Evolutionary conservation across 2,329 filamentous ascomycete species (phyloP).

Genomic region (Exophiala aquamarina): DNA sequence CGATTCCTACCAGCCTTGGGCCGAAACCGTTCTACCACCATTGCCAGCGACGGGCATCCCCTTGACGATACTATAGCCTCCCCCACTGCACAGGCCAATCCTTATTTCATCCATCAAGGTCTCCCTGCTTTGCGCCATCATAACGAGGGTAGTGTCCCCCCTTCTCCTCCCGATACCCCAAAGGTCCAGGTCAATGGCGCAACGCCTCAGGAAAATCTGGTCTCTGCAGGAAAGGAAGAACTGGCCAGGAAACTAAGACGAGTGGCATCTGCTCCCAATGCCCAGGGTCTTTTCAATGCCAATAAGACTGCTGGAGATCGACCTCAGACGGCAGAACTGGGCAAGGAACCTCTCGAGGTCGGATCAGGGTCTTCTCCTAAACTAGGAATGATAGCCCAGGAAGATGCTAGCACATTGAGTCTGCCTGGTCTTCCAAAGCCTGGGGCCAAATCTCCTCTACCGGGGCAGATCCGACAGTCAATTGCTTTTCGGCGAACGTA

Average conservation of each 20-base stretch:
- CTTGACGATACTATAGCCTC: slow-evolving; percentile 82
- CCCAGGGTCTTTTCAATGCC: slow-evolving; percentile 80
- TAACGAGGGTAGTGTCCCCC: slow-evolving; percentile 89
- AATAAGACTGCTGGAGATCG: slow-evolving; percentile 60
- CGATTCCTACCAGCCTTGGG: slow-evolving; percentile 85
- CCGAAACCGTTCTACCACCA: slow-evolving; percentile 84
- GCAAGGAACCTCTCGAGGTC: slow-evolving; percentile 73
- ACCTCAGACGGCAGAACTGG: slow-evolving; percentile 80
- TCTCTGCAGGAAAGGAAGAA: slow-evolving; percentile 85
- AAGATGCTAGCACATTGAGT: slow-evolving; percentile 41
- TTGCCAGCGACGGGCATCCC: slow-evolving; percentile 87
- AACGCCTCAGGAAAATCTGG: slow-evolving; percentile 65
- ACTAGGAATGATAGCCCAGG: slow-evolving; percentile 54
- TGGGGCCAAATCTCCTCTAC: slow-evolving; percentile 64
- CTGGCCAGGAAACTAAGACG: slow-evolving; percentile 86
- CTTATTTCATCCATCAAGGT: slow-evolving; percentile 96
- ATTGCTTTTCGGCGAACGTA: slow-evolving; percentile 90
- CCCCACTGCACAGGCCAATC: slow-evolving; percentile 91
- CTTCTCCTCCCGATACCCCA: slow-evolving; percentile 88
- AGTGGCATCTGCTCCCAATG: slow-evolving; percentile 95
- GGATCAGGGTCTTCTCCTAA: slow-evolving; percentile 55
- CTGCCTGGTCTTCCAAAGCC: slow-evolving; percentile 31
- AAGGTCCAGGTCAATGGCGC: slow-evolving; percentile 71
- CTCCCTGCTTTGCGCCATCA: slow-evolving; percentile 90
- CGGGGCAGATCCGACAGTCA: slow-evolving; percentile 63